A percentile compares a stretch with the other conserved stretches of the same genome.
Conservation (phyloP, 2,329 filamentous ascomycete genomes). For the Botrytis porri region DNA sequence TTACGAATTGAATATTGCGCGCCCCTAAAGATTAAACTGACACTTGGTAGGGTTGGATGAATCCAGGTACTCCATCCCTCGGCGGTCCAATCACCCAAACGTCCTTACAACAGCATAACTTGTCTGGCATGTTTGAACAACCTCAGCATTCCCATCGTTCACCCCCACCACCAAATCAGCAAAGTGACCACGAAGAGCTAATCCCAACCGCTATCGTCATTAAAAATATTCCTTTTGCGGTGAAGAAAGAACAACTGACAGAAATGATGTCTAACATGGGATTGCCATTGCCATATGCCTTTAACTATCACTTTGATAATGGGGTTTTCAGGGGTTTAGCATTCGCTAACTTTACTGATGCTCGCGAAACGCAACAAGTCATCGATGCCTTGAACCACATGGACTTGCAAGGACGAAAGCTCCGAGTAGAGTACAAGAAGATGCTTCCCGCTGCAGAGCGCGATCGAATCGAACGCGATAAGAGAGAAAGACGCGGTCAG, state of each 20-base stretch:
- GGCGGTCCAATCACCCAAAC: constrained; percentile 10
- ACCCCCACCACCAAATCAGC: constrained; percentile 28
- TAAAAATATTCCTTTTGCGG: constrained; percentile 98
- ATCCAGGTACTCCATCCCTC: constrained; percentile 57
- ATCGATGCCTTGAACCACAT: constrained; percentile 95
- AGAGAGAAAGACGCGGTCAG: constrained; percentile 91
- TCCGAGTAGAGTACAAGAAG: constrained; percentile 98
- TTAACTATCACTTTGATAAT: constrained; percentile 99
- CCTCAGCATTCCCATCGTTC: constrained; percentile 27
- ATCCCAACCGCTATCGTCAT: constrained; percentile 99
- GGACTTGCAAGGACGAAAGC: constrained; percentile 89
- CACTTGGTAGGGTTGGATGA: constrained; percentile 19
- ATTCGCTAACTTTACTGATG: constrained; percentile 96
- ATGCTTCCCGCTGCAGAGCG: constrained; percentile 95
- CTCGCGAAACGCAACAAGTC: constrained; percentile 87
- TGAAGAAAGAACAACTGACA: constrained; percentile 93
- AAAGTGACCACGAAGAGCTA: constrained; percentile 63
- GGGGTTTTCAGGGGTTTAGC: constrained; percentile 94
- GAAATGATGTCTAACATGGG: constrained; percentile 92
- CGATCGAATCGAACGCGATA: constrained; percentile 94
- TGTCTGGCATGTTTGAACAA: constrained; percentile 31
- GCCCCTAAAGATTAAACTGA: constrained; percentile 15
- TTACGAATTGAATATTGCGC: constrained; percentile 25
- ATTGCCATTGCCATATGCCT: constrained; percentile 91
- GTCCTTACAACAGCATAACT: constrained; percentile 20